Conservation (phyloP, 2,329 filamentous ascomycete genomes). For the Ambrosiella beaveri region DNA sequence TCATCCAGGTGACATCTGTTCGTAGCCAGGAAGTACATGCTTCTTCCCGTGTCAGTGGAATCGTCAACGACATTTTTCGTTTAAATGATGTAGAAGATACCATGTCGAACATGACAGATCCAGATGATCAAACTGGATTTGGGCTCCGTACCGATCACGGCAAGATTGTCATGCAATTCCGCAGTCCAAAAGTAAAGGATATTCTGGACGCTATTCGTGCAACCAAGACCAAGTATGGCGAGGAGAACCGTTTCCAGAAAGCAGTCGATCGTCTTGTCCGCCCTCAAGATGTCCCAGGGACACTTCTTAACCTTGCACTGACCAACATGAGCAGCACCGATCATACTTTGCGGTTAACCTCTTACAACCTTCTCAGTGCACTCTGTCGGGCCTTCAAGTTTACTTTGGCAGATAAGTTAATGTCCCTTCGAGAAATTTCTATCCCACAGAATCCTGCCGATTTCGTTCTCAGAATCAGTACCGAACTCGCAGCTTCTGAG, state of each 20-base stretch:
- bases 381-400: slow-evolving; percentile 53
- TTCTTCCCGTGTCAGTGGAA: slow-evolving; percentile 41
- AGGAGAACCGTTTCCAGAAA: slow-evolving; percentile 43
- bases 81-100: slow-evolving; percentile 51
- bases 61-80: slow-evolving; percentile 53
- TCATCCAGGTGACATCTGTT: slow-evolving; percentile 50
- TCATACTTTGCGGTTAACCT: slow-evolving; percentile 40
- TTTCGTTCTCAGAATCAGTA: slow-evolving; percentile 50
- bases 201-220: slow-evolving; percentile 45
- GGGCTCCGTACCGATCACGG: slow-evolving; percentile 50
- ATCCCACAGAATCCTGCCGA: slow-evolving; percentile 45
- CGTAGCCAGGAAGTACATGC: slow-evolving; percentile 53
- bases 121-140: slow-evolving; percentile 49
- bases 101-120: slow-evolving; percentile 41
- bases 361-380: slow-evolving; percentile 50
- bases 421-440: slow-evolving; percentile 45
- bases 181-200: slow-evolving; percentile 45
- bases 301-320: slow-evolving; percentile 48
- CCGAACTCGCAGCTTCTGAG: slow-evolving; percentile 43
- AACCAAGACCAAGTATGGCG: slow-evolving; percentile 47
- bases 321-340: slow-evolving; percentile 49
- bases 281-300: slow-evolving; percentile 54
- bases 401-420: slow-evolving; percentile 39
- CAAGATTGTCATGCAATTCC: slow-evolving; percentile 56
- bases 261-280: slow-evolving; percentile 47